phyloP scores from a whole-genome alignment of 495 filamentous ascomycete species.

The Penicillium lividum region DNA sequence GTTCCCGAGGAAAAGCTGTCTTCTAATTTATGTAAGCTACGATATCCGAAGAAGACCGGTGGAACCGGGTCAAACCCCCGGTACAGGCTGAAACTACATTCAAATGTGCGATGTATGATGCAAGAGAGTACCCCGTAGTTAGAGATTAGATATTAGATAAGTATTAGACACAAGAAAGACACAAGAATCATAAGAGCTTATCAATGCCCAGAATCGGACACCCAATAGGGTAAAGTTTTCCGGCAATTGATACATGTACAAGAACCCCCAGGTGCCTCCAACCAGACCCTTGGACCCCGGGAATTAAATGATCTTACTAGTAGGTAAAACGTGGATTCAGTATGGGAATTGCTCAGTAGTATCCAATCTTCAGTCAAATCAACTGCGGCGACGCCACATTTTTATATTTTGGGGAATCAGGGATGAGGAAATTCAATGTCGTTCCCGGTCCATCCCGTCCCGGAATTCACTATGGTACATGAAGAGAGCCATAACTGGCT shows the following conservation, averaged over 20 bases:
- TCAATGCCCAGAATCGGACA: not conserved
- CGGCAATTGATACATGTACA: conserved; percentile 5
- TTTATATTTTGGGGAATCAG: conserved; percentile 19
- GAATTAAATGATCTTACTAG: not conserved
- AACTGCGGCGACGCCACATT: conserved; percentile 8
- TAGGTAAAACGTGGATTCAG: not conserved
- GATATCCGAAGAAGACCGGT: not conserved
- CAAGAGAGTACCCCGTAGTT: not conserved
- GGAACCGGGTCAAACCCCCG: not conserved
- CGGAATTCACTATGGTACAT: conserved; percentile 32
- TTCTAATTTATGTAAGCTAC: no score
- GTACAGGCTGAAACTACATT: not conserved
- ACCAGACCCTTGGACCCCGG: not conserved
- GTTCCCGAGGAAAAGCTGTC: not conserved
- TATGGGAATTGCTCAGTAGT: not conserved
- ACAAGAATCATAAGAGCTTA: not conserved
- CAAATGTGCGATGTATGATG: no score
- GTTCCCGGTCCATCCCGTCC: conserved; percentile 13
- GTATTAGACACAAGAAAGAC: not conserved
- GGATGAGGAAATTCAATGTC: conserved; percentile 7
- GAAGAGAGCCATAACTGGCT: conserved; percentile 15
- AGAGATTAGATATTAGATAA: not conserved
- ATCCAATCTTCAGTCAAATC: not conserved
- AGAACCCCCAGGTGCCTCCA: not conserved
- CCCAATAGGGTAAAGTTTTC: conserved; percentile 27